Base-by-base conservation (phyloP, 176 grass and related monocot genomes). In the Aegilops umbellulata region DNA sequence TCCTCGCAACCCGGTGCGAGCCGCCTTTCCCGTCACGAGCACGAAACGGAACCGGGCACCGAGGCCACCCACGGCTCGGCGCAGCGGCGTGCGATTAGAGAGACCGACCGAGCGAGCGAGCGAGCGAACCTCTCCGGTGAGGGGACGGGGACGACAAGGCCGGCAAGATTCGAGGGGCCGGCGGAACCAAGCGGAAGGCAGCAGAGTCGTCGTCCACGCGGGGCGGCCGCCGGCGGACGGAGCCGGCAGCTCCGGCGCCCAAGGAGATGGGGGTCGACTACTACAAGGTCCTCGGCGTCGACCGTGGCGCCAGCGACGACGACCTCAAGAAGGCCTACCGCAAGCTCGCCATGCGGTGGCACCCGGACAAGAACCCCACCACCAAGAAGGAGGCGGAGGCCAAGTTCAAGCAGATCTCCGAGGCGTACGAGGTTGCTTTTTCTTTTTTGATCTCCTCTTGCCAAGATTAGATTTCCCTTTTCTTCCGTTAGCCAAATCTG, bases 371-470 rank as follows among this genome's bases (percentile, higher is more conserved):
- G 94, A 99, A 99, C 81, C 85, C 97, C 63, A 92, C 90, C 76
- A 90, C 61, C 57, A 99, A 98, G 86, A 94, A 91, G 84, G 94
- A 98, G 46, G 97, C 97, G 4, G 97, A 98, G 82, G 92, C 97
- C 57, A 98, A 92, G 85, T 98, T 99, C 90, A 99, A 99, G 87
- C 86, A 99, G 92, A 99, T 99, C 92, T 94, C 97, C 36, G 92
- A 93, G 61, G 97, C 97, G 5, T 99, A 98, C 80, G 91, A 98
- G 87, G 93, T 93, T 81, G 16, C 16, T 35, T 62, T 61, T 39
- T 30, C 60, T 39, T 31, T 19, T 0, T 23, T 49, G 22, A 22
- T 75, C 65, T 17, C 16, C 13, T 11, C 60, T 23, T 41, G 47
- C 7, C 5, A 68, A 49, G 13, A 74, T 92, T 39, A 38, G 32